Evolutionary conservation across 1,139 yeast species (phyloP), one percentile per base, ranked within the genome.

Genomic region (Zygoascus meyerae): DNA sequence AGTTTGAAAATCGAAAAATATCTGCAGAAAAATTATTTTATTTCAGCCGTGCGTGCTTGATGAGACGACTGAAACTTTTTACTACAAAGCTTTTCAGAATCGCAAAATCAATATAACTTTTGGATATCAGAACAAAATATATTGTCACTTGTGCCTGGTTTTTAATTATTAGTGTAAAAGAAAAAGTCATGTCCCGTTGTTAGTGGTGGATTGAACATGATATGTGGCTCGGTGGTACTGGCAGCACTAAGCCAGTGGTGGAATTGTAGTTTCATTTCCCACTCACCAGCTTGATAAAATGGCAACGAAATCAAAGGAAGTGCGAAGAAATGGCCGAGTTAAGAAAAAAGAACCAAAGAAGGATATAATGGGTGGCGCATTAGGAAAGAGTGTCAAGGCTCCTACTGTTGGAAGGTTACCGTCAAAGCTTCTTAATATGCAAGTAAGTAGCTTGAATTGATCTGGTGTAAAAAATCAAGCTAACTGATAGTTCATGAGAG

Each of bases 341-440:
- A 43, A 43, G 12, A 37, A 37, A 33, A 38, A 37, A n/a, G 28
- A 14, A 14, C 12, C 9, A 3, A 15, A 31, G 1, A 32, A 18
- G 18, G 46, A 29, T 3, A 11, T 32, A 8, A 43, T 30, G 42
- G 33, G 36, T 2, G 38, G 30, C n/a, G 36, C 35, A 33, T 18
- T 35, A 11, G 39, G 30, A 21, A 35, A 26, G 16, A 35, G 39
- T 11, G 12, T 12, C 2, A 54, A 54, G 42, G 39, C 58, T 1
- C 49, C 55, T 32, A 49, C 56, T 32, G 49, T 57, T 42, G 49
- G 54, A 52, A 66, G 70, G 33, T 70, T 81, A 55, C 81, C 87
- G n/a, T 73, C 75, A 55, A 71, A 83, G 56, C 81, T 83, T 57
- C 68, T 79, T 76, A 81, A 79, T 73, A 83, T 83, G 90, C 83